Percentiles rank a stretch among this genome's conserved stretches.
Evolutionary conservation across 345 rosid species (phyloP).

Genomic region (Citrus hindsii): DNA sequence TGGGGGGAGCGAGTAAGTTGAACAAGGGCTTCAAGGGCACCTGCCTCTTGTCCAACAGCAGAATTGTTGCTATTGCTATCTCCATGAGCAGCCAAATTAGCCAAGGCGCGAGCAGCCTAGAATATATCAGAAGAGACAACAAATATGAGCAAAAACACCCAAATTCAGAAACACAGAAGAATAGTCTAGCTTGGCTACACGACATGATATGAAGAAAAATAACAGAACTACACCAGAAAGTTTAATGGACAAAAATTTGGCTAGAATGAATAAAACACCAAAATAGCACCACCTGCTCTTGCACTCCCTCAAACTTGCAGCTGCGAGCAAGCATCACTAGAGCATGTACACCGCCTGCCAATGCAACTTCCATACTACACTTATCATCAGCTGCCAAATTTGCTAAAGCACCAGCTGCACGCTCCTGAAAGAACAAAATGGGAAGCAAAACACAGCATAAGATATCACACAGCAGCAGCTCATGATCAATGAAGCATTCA

Average conservation of each 20-base stretch:
- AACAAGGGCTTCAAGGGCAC: constrained; percentile 92
- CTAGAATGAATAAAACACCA: not conserved
- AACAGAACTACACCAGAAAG: not conserved
- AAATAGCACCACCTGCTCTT: constrained; percentile 58
- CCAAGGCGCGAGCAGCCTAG: constrained; percentile 95
- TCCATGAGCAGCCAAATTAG: constrained; percentile 97
- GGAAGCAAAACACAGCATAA: constrained; percentile 5
- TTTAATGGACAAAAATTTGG: not conserved
- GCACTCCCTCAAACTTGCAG: constrained; percentile 82
- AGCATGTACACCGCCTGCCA: constrained; percentile 75
- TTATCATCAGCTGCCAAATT: constrained; percentile 88
- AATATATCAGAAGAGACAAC: not conserved
- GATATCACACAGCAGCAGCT: not conserved
- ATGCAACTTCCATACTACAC: constrained; percentile 75
- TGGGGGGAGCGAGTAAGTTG: constrained; percentile 75
- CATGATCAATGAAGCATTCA: not conserved
- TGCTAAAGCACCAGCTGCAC: constrained; percentile 87
- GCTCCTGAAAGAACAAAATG: constrained; percentile 50
- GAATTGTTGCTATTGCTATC: constrained; percentile 89
- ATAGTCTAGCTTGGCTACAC: not conserved
- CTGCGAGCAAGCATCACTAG: constrained; percentile 79
- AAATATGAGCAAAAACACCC: constrained; percentile 2
- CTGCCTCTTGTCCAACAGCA: constrained; percentile 93
- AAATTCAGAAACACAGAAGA: not conserved
- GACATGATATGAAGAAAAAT: not conserved